Evolutionary conservation across 805 yeast genomes (phyloP).

Genomic region (Spathaspora passalidarum): DNA sequence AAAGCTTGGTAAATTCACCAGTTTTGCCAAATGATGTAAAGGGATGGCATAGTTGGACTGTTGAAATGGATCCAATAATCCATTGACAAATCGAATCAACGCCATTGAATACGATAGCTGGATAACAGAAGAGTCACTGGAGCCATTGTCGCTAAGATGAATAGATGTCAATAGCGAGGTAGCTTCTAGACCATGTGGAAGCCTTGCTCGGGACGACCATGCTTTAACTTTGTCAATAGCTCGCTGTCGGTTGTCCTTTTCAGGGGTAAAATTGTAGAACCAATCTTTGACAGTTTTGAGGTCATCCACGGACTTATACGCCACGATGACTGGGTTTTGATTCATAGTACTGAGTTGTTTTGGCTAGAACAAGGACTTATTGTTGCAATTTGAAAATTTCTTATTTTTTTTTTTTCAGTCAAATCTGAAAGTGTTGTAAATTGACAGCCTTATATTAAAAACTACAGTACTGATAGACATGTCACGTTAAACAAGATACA

Average conservation of each 20-base stretch:
- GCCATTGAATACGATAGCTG: conserved; percentile 68
- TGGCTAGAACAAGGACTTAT: neutral
- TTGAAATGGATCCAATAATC: conserved; percentile 83
- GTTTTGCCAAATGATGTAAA: conserved; percentile 67
- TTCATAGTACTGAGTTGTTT: neutral
- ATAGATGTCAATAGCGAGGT: conserved; percentile 60
- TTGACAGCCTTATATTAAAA: no score
- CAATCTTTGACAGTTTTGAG: conserved; percentile 44
- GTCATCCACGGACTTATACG: conserved; percentile 40
- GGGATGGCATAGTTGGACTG: conserved; percentile 77
- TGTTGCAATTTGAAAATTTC: no score
- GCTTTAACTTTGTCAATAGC: conserved; percentile 55
- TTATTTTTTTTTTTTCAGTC: neutral
- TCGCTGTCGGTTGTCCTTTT: conserved; percentile 29
- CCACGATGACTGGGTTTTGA: conserved; percentile 8
- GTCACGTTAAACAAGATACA: no score
- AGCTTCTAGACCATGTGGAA: conserved; percentile 72
- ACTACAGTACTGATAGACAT: no score
- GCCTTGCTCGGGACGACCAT: conserved; percentile 54
- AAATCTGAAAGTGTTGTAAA: no score
- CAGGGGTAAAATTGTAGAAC: conserved; percentile 44
- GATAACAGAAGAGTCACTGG: conserved; percentile 31
- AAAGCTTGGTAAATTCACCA: conserved; percentile 65
- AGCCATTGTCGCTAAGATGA: conserved; percentile 18
- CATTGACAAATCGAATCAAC: conserved; percentile 84